A percentile compares a stretch with the other conserved stretches of the same genome.
Conservation (phyloP, 495 filamentous ascomycete genomes). For the Trichoderma gamsii region DNA sequence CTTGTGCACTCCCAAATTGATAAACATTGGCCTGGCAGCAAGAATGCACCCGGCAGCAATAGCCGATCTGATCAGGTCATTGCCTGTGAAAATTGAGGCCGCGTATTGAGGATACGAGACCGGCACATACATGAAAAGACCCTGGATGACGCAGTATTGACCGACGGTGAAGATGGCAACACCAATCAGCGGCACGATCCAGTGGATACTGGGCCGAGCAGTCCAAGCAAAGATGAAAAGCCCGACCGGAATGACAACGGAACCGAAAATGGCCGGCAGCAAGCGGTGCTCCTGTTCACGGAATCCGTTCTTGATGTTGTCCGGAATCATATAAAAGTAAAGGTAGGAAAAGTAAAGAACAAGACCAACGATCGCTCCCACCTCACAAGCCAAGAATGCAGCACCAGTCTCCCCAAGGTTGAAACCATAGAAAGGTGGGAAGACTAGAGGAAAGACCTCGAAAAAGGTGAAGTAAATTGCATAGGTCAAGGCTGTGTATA, state of each 20-base stretch:
- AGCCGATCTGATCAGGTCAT: constrained; percentile 3
- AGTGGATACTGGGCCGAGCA: constrained; percentile 47
- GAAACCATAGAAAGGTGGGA: neutral
- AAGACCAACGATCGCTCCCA: neutral
- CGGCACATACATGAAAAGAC: constrained; percentile 2
- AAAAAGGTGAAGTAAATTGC: constrained; percentile 2
- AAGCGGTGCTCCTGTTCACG: constrained; percentile 5
- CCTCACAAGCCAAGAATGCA: constrained; percentile 4
- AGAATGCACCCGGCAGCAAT: constrained; percentile 1
- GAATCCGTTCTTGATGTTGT: constrained; percentile 1
- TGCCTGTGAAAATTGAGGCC: constrained; percentile 1
- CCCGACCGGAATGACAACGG: constrained; percentile 13
- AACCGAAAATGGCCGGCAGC: neutral
- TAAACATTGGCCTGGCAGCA: neutral
- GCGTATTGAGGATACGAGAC: constrained; percentile 2
- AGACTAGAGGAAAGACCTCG: neutral
- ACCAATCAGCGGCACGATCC: constrained; percentile 53
- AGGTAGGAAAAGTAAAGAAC: neutral
- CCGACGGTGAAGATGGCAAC: constrained; percentile 39
- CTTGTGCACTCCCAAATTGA: constrained; percentile 1
- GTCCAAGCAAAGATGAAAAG: constrained; percentile 29
- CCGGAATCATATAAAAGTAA: constrained; percentile 1
- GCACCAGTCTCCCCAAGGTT: neutral
- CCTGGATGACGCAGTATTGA: constrained; percentile 1
- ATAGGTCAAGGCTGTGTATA: constrained; percentile 1